Conservation (phyloP, 2,329 filamentous ascomycete species). For the Aquanectria penicillioides region DNA sequence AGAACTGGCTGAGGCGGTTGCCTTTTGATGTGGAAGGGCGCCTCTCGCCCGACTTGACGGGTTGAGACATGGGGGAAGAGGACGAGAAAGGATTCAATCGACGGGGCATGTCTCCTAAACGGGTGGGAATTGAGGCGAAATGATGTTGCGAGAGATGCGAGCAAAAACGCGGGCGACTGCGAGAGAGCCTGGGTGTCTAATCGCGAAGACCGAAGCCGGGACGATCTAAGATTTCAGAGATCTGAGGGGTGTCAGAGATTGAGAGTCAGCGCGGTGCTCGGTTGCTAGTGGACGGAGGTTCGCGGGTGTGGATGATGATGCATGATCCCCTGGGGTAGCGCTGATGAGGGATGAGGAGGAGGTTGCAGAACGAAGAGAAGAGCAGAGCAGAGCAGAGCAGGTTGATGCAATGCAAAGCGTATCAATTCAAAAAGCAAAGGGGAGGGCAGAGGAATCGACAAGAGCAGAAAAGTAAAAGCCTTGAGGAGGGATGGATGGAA, state of each 20-base stretch:
- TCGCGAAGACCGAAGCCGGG: not conserved
- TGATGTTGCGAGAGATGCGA: not conserved
- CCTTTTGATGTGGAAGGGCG: slow-evolving; percentile 73
- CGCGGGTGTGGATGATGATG: slow-evolving; percentile 8
- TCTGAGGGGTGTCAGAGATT: slow-evolving; percentile 16
- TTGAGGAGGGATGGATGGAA: slow-evolving; percentile 5
- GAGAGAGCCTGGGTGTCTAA: not conserved
- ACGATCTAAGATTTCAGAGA: slow-evolving; percentile 5
- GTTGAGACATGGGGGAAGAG: slow-evolving; percentile 57
- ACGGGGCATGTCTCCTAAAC: slow-evolving; percentile 64
- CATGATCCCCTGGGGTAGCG: slow-evolving; percentile 15
- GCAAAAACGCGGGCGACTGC: not conserved
- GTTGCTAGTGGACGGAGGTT: slow-evolving; percentile 16
- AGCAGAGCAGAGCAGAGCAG: not conserved
- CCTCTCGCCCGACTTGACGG: slow-evolving; percentile 64
- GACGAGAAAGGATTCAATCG: slow-evolving; percentile 68
- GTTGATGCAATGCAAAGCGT: slow-evolving; percentile 8
- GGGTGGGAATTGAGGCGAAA: slow-evolving; percentile 17
- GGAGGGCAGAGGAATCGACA: not conserved
- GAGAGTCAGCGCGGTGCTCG: slow-evolving; percentile 18
- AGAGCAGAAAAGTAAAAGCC: too few species aligned
- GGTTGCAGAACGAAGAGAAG: not conserved
- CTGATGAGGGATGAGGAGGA: not conserved
- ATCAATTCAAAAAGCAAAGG: slow-evolving; percentile 10
- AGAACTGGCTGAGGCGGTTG: slow-evolving; percentile 84